Conservation (phyloP, 73 alveolate genomes). For the Paramecium pentaurelia region DNA sequence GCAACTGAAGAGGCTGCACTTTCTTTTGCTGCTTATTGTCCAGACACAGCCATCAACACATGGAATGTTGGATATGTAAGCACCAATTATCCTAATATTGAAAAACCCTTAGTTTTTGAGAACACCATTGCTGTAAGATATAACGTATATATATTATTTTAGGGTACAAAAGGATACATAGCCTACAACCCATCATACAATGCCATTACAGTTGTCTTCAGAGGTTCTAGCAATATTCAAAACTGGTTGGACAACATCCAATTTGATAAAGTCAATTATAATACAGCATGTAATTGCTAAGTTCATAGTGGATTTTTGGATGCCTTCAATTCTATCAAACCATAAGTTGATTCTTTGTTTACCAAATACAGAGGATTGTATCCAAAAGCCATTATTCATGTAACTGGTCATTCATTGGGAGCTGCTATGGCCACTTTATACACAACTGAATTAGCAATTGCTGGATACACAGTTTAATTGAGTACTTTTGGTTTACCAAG, state of each 20-base stretch:
- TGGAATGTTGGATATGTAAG: constrained; percentile 1
- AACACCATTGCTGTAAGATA: not conserved
- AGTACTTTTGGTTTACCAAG: constrained; percentile 4
- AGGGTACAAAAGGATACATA: constrained; percentile 11
- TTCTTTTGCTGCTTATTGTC: constrained; percentile 25
- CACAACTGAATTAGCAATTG: not conserved
- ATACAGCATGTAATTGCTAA: not conserved
- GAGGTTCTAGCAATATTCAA: not conserved
- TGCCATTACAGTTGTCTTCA: not conserved
- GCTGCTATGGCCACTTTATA: constrained; percentile 26
- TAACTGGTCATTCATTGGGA: constrained; percentile 29
- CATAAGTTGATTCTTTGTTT: not conserved
- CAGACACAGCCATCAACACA: not conserved
- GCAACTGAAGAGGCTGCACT: constrained; percentile 14
- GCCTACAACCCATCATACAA: not conserved
- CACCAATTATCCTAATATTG: not conserved
- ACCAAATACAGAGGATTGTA: not conserved
- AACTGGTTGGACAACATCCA: not conserved
- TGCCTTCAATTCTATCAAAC: not conserved
- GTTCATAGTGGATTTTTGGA: not conserved
- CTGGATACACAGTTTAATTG: not conserved
- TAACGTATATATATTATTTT: not conserved
- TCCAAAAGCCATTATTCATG: not conserved
- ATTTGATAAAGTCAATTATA: not conserved
- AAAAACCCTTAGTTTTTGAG: not conserved